Evolutionary conservation across 441 rosid genomes (phyloP).

Genomic region (Pelargonium citronellum): DNA sequence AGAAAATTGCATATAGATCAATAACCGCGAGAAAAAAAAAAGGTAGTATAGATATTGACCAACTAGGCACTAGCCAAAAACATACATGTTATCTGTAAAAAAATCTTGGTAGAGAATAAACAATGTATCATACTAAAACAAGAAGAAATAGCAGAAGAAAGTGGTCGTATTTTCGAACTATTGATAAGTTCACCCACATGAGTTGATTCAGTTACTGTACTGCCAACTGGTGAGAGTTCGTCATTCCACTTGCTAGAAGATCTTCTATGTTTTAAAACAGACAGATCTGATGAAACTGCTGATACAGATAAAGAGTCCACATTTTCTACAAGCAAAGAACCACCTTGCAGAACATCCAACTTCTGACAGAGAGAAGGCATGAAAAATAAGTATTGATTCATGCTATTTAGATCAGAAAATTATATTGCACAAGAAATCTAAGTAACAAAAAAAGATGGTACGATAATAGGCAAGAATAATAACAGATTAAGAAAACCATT

Average conservation of each 20-base stretch:
- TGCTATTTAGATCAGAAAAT: constrained; percentile 7
- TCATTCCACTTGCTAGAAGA: constrained; percentile 80
- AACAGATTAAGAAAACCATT: neutral
- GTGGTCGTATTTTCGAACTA: constrained; percentile 37
- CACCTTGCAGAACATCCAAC: constrained; percentile 43
- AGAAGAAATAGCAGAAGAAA: constrained; percentile 26
- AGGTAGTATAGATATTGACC: neutral
- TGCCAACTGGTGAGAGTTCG: constrained; percentile 63
- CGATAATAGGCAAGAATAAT: neutral
- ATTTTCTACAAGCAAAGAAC: constrained; percentile 50
- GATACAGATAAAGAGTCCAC: constrained; percentile 54
- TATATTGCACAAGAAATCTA: constrained; percentile 2
- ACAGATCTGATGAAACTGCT: constrained; percentile 41
- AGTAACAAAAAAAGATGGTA: neutral
- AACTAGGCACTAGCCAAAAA: neutral
- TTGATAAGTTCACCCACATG: constrained; percentile 51
- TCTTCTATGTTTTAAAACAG: constrained; percentile 58
- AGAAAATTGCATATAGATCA: neutral
- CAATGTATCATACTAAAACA: neutral
- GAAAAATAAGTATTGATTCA: constrained; percentile 17
- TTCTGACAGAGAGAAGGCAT: constrained; percentile 38
- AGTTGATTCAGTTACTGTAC: constrained; percentile 61
- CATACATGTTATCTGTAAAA: neutral
- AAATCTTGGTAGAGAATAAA: neutral
- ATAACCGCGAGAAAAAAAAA: neutral